Base-by-base conservation (phyloP, 441 rosid genomes). In the Codiaeum variegatum region DNA sequence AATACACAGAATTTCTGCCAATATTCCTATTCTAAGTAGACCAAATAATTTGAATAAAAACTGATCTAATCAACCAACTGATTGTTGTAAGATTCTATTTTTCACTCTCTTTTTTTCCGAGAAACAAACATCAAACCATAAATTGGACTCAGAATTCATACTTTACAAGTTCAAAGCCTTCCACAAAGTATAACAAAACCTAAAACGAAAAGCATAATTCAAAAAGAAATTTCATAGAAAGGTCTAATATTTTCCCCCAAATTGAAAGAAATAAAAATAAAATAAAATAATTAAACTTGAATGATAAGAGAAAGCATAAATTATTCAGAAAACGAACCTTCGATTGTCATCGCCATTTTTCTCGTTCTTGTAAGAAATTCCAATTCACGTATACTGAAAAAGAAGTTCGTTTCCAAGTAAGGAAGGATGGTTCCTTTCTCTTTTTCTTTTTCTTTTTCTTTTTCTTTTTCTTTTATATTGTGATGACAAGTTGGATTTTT, bases 341-440 rank as follows among this genome's bases (percentile, higher is more conserved):
- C 94, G 60, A 93, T 77, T 3, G 97, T 91, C 98, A 90, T 92
- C 73, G 91, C 88, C 96, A 90, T 92, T 66, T 44, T 21, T 38
- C 11, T 10, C 15, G 24, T 26, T 26, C 1, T 51, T 9, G 9
- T 31, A 19, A 12, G 8, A 26, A 8, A 55, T 11, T 16, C 18
- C 4, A 23, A 24, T 31, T 29, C 29, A 8, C 59, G 6, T 54
- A 3, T 54, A 8, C 11, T 54, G 15, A 7, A 49, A 49, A 42
- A 49, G 12, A 3, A 52, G 23, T 52, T 21, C 58, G 24, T 52
- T 52, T 52, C 58, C 58, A 51, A 51, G 26, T 12, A 4, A 26
- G 12, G 60, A 23, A 23, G 29, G 60, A 55, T 21, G 60, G 16
- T 55, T 23, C 60, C 31, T 55, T 55, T 24, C 23, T 11, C 2